These are phyloP conservation scores for Athelia sp. DNA, from an alignment of 1,284 basidiomycete genomes.

Conservation along the genomic window DNA sequence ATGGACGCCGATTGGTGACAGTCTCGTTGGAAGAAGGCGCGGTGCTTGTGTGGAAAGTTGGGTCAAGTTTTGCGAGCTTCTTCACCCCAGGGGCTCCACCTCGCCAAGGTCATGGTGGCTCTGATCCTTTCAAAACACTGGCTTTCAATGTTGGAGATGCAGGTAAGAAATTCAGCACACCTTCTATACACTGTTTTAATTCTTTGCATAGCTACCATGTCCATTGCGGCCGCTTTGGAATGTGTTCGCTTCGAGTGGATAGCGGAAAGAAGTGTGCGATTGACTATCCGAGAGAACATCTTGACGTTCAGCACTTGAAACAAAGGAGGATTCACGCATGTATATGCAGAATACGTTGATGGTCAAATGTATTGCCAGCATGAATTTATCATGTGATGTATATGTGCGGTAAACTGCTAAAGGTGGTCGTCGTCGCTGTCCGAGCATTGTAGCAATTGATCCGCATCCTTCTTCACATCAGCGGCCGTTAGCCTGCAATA, in stretches of 20 bases:
- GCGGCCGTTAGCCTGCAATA: constrained; percentile 53
- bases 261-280: constrained; percentile 72
- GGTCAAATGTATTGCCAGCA: too few species aligned
- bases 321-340: too few species aligned
- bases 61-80: constrained; percentile 79
- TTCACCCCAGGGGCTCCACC: constrained; percentile 91
- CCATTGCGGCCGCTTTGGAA: constrained; percentile 64
- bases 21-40: constrained; percentile 80
- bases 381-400: too few species aligned
- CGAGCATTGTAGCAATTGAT: constrained; percentile 17
- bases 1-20: constrained; percentile 87
- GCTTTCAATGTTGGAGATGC: constrained; percentile 69
- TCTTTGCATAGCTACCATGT: constrained; percentile 56
- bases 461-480: constrained; percentile 36
- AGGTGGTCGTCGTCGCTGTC: too few species aligned
- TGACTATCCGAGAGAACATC: constrained; percentile 76
- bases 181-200: constrained; percentile 3
- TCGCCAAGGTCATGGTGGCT: constrained; percentile 78
- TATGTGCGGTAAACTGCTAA: too few species aligned
- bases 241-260: constrained; percentile 81
- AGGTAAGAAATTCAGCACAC: constrained; percentile 32
- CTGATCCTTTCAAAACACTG: constrained; percentile 81
- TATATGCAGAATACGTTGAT: too few species aligned
- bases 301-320: constrained; percentile 80
- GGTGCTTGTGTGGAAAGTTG: constrained; percentile 88